Evolutionary conservation across 306 rosid species (phyloP), one percentile per base, ranked within the genome.

Genomic region (Quercus rubra): DNA sequence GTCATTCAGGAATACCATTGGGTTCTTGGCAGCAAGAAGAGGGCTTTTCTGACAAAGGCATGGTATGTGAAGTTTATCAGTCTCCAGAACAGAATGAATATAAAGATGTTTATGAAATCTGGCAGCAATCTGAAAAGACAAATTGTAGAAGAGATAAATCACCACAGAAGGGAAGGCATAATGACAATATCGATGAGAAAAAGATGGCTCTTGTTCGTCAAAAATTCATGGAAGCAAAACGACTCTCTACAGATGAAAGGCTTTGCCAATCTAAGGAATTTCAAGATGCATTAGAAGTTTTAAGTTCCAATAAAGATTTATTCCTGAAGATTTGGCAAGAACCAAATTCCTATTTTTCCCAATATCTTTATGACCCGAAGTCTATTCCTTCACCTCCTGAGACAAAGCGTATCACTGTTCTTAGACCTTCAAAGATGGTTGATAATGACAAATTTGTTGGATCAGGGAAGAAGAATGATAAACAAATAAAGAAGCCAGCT

Each of bases 351-450:
- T 69, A 83, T 23, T 66, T 80, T 83, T 90, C 97, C 76, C 91
- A 84, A 78, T 83, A 84, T 78, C 80, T 84, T 10, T 82, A 80
- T 87, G 94, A 91, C 35, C 51, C 86, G 30, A 89, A 81, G 41
- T 89, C 94, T 19, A 78, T 77, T 75, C 82, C 86, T 78, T 79
- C 90, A 18, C 83, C 87, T 18, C 78, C 79, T n/a, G 93, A 90
- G 82, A 85, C 91, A 5, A 88, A 87, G 81, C 86, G 77, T n/a
- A 91, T 93, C 76, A 93, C 97, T 75, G 92, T 96, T 75, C 89
- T 96, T 73, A 90, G 87, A 81, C 99, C 99, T 80, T 83, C 90
- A 68, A 95, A 93, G 89, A 88, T 90, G 83, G 84, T 87, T 80
- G 87, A 88, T 30, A 77, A 74, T 69, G 92, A 86, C 64, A 86